Evolutionary conservation across 2,329 filamentous ascomycete species (phyloP), one percentile per base, ranked within the genome.

Genomic region (Ascochyta pisi): DNA sequence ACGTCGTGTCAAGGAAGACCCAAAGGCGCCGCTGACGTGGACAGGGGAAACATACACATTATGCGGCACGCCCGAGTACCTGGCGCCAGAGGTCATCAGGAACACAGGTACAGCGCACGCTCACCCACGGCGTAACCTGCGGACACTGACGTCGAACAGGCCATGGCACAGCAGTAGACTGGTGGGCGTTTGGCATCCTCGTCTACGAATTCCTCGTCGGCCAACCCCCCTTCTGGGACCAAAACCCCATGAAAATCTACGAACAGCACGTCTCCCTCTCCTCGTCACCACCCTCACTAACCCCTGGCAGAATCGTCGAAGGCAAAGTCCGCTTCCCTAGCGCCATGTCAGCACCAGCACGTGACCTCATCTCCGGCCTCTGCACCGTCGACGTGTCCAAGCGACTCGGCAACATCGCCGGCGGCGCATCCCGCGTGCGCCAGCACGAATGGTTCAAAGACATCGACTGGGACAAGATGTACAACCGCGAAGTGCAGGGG

Each of bases 161-260:
- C 22, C 86, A 89, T 66, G 85, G 86, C 49, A 82, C 84, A 42
- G 89, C 90, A 13, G 90, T 94, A 33, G 90, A 94, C 79, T 94
- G 90, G 90, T 94, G 91, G 91, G 90, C 91, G 0, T 81, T 95
- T 64, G 91, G 91, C 24, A 92, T 94, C 63, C 77, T 95, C 53
- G 87, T 94, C 56, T 94, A 92, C 74, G 91, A 95, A 71, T 94
- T 94, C 70, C 78, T 94, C 44, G 92, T 91, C 9, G 91, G 91
- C 26, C 92, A 93, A 69, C 91, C 91, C 13, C 91, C 91, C 0
- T 95, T 94, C 71, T 95, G 90, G 89, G 88, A 93, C 70, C 87
- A 91, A 62, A 94, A 92, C 63, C 90, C 90, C 1, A 90, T 94
- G 63, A 91, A 93, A 73, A 94, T 94, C 55, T 94, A 94, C 77